These are phyloP conservation scores for Byssothecium circinans DNA, from an alignment of 2,329 filamentous ascomycete genomes.

Conservation along the genomic window DNA sequence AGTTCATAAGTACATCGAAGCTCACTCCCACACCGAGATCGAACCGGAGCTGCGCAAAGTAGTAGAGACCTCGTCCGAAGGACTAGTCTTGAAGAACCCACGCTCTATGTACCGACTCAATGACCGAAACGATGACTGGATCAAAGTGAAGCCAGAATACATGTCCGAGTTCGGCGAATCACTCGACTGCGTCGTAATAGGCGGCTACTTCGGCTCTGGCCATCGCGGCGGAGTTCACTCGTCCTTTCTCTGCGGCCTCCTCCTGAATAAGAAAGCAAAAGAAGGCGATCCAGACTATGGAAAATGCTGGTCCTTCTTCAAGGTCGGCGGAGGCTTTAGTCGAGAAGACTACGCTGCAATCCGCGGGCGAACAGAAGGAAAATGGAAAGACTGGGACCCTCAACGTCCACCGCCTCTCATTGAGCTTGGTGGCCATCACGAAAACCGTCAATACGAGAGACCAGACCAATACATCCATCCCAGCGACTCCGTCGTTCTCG, in stretches of 20 bases:
- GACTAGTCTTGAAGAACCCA: slow-evolving; percentile 91
- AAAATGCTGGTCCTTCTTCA: slow-evolving; percentile 93
- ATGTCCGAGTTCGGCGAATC: slow-evolving; percentile 96
- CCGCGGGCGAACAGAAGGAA: slow-evolving; percentile 80
- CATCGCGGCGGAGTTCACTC: slow-evolving; percentile 79
- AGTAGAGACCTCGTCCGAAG: slow-evolving; percentile 84
- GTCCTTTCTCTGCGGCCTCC: slow-evolving; percentile 86
- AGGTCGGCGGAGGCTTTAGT: slow-evolving; percentile 91
- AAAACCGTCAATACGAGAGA: slow-evolving; percentile 71
- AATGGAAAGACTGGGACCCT: slow-evolving; percentile 85
- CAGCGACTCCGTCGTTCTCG: slow-evolving; percentile 81
- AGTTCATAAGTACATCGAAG: slow-evolving; percentile 71
- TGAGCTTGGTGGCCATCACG: slow-evolving; percentile 69
- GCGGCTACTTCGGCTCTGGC: slow-evolving; percentile 90
- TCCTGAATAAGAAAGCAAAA: slow-evolving; percentile 70
- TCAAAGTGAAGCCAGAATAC: slow-evolving; percentile 98
- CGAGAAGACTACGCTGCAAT: slow-evolving; percentile 83
- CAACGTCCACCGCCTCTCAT: slow-evolving; percentile 78
- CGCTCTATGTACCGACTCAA: slow-evolving; percentile 83
- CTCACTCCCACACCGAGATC: slow-evolving; percentile 69
- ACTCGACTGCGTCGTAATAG: slow-evolving; percentile 85
- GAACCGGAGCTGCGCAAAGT: slow-evolving; percentile 79
- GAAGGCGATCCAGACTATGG: slow-evolving; percentile 60
- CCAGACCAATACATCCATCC: slow-evolving; percentile 95
- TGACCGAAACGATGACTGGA: slow-evolving; percentile 91